Percentiles rank a stretch among this genome's conserved stretches.
phyloP scores from a whole-genome alignment of 148 eudicot species.

The Silene latifolia region DNA sequence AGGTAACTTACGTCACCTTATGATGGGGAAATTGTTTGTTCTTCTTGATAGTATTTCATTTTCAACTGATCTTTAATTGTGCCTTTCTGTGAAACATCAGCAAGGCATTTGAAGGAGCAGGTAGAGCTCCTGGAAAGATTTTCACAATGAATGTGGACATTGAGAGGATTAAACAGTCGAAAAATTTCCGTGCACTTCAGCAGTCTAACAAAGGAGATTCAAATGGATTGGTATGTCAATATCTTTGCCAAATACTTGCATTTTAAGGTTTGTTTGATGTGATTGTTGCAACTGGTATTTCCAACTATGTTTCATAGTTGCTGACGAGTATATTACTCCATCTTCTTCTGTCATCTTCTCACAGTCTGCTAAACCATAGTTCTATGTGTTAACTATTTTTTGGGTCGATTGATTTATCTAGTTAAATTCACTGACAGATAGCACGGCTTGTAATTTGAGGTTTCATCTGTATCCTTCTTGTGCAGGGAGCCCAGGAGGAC shows the following conservation, averaged over 20 bases:
- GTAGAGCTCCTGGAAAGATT: conserved; percentile 50
- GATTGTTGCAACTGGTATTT: not conserved
- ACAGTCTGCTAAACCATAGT: not conserved
- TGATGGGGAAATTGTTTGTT: not conserved
- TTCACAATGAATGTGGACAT: conserved; percentile 52
- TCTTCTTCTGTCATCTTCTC: not conserved
- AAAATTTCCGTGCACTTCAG: conserved; percentile 52
- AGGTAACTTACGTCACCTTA: not conserved
- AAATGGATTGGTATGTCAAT: conserved; percentile 39
- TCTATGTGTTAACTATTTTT: not conserved
- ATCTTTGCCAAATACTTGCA: not conserved
- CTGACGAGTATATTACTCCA: not conserved
- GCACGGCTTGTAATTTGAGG: not conserved
- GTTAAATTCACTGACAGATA: not conserved
- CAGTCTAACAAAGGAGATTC: conserved; percentile 37
- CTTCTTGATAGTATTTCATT: not conserved
- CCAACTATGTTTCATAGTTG: not conserved
- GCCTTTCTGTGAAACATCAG: conserved; percentile 39
- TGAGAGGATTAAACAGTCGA: conserved; percentile 73
- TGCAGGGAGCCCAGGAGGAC: conserved; percentile 49
- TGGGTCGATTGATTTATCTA: not conserved
- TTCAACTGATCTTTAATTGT: not conserved
- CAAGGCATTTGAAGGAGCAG: conserved; percentile 89
- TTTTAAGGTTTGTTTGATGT: conserved; percentile 7
- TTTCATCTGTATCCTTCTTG: conserved; percentile 8